Percentiles rank a stretch among this genome's conserved stretches.
Conservation (phyloP, 148 eudicot genomes). For the Hydrangea macrophylla region DNA sequence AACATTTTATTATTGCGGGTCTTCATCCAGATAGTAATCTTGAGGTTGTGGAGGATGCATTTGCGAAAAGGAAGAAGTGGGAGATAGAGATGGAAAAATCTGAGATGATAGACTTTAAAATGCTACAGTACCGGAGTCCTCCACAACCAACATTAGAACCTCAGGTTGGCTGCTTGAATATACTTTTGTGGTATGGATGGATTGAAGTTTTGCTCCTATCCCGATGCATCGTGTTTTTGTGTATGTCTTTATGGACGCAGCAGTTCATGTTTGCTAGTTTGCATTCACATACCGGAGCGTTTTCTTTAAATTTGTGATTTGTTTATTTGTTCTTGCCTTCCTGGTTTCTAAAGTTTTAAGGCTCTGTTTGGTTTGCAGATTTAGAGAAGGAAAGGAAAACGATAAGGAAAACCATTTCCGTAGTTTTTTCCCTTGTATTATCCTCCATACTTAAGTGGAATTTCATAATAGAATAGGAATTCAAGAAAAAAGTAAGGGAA, state of each 20-base stretch:
- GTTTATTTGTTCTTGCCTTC: not conserved
- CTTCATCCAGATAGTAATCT: slow-evolving; percentile 85
- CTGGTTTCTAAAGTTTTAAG: not conserved
- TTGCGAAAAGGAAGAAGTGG: slow-evolving; percentile 71
- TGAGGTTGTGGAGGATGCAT: slow-evolving; percentile 73
- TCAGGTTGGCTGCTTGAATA: slow-evolving; percentile 52
- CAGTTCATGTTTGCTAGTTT: not conserved
- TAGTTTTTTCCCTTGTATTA: too few relatives aligned
- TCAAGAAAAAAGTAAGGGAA: too few relatives aligned
- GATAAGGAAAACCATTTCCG: too few relatives aligned
- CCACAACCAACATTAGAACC: slow-evolving; percentile 70
- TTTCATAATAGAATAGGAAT: too few relatives aligned
- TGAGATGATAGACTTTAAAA: slow-evolving; percentile 32
- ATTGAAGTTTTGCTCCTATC: not conserved
- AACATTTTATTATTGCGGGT: slow-evolving; percentile 86
- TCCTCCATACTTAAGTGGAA: too few relatives aligned
- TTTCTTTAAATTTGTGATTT: not conserved
- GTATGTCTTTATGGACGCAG: not conserved
- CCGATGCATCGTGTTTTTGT: not conserved
- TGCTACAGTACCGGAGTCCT: slow-evolving; percentile 36
- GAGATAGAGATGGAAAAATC: slow-evolving; percentile 46
- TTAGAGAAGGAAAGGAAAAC: too few relatives aligned
- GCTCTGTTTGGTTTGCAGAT: too few relatives aligned
- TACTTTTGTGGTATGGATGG: not conserved
- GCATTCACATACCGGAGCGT: not conserved